Base-by-base conservation (phyloP, 2,329 filamentous ascomycete species). In the Exserohilum turcica region DNA sequence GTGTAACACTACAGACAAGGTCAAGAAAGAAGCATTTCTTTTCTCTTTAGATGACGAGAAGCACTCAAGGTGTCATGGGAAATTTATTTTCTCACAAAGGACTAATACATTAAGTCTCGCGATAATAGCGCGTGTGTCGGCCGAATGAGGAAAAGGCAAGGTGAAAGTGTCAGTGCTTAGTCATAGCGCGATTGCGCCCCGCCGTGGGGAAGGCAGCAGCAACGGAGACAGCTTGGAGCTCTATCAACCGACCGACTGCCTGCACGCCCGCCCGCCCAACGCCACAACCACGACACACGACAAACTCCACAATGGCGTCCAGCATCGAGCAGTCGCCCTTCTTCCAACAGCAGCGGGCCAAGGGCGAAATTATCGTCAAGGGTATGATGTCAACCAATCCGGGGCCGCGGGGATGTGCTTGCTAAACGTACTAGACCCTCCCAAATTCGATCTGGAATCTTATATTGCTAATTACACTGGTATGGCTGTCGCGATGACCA, bases 381-480 rank as follows among this genome's bases (percentile, higher is more conserved):
- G 73, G 73, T 72, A 59, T 28, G 60, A 45, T 9, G 42, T 35
- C 31, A 18, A 18, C 32, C 16, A 5, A 31, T 9, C n/a, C 27
- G 28, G 31, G 19, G 24, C 6, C 35, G 8, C 18, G 12, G 28
- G 45, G 28, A n/a, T 27, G 15, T 19, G 31, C 19, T 19, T 37
- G 51, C 67, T 70, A 52, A 74, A 50, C 33, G 36, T 19, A 27
- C 13, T 54, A 93, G 90, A 91, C 42, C 76, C 84, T 6, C 92
- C 93, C 8, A 96, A 93, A 71, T 88, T 97, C 64, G 94, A 97
- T 67, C 83, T 99, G 36, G 91, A 97, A 56, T 85, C 89, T 32
- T 97, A 97, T 75, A 89, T 96, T 43, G 83, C 88, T 61, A 96
- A 97, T 71, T 99, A 97, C 76, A 82, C 80, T 71, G 91, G 92